These are phyloP conservation scores for Sisymbrium irio DNA, from an alignment of 345 rosid species.

Conservation along the genomic window DNA sequence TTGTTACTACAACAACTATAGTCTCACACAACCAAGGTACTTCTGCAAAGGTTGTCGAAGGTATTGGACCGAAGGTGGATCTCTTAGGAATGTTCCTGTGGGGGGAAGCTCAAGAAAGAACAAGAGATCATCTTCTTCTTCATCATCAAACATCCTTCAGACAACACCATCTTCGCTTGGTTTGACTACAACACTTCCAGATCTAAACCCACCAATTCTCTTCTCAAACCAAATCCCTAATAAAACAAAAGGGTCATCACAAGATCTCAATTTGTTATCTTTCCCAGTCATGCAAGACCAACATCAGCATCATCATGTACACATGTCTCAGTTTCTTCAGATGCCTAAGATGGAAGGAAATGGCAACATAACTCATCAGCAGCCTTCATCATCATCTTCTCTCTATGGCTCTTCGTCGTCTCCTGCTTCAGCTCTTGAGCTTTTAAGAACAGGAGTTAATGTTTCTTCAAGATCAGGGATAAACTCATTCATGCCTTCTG, in stretches of 20 bases:
- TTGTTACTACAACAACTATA: constrained; percentile 90
- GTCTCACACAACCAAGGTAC: constrained; percentile 85
- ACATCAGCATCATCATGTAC: constrained; percentile 28
- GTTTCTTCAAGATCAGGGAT: constrained; percentile 36
- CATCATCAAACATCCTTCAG: constrained; percentile 20
- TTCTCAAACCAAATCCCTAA: constrained; percentile 31
- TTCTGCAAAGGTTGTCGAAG: constrained; percentile 90
- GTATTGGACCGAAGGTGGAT: constrained; percentile 96
- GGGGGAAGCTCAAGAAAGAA: constrained; percentile 84
- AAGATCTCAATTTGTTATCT: constrained; percentile 39
- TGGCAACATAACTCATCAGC: constrained; percentile 26
- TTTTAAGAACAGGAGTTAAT: constrained; percentile 33
- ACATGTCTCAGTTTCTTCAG: constrained; percentile 33
- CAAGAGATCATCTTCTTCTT: constrained; percentile 39
- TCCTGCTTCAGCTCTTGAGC: constrained; percentile 37
- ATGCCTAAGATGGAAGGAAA: constrained; percentile 34
- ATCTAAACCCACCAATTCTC: constrained; percentile 36
- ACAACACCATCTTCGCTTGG: constrained; percentile 32
- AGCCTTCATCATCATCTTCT: constrained; percentile 29
- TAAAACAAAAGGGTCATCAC: constrained; percentile 35
- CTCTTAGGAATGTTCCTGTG: constrained; percentile 77
- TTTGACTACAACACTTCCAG: constrained; percentile 29
- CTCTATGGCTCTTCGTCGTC: constrained; percentile 29
- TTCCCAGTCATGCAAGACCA: constrained; percentile 39
- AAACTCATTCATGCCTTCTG: constrained; percentile 30